phyloP scores from a whole-genome alignment of 441 rosid species.

The Hura crepitans region DNA sequence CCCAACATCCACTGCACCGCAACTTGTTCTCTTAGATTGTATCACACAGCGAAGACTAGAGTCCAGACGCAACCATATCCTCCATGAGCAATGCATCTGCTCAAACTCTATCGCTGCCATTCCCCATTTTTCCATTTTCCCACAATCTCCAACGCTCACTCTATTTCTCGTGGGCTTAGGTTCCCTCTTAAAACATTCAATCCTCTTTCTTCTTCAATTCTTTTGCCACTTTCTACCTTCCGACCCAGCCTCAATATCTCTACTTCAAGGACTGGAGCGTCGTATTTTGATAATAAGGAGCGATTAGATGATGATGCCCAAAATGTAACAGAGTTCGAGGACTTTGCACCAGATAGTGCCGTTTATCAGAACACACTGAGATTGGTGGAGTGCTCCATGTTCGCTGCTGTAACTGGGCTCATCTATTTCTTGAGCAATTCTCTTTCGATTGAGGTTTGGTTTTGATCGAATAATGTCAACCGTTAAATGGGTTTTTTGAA shows the following conservation, averaged over 20 bases:
- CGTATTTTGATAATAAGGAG: slow-evolving; percentile 24
- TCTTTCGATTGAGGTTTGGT: slow-evolving; percentile 69
- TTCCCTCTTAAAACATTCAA: neutral
- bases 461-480: neutral
- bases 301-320: slow-evolving; percentile 17
- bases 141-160: slow-evolving; percentile 20
- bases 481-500: neutral
- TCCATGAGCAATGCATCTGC: slow-evolving; percentile 35
- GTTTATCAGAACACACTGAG: slow-evolving; percentile 70
- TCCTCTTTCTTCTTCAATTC: neutral
- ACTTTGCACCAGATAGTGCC: slow-evolving; percentile 44
- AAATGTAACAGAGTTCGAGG: slow-evolving; percentile 28
- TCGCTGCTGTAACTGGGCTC: slow-evolving; percentile 79
- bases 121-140: slow-evolving; percentile 26
- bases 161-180: slow-evolving; percentile 16
- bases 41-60: neutral
- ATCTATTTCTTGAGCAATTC: slow-evolving; percentile 87
- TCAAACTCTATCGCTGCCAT: slow-evolving; percentile 25
- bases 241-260: slow-evolving; percentile 31
- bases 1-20: too few relatives aligned
- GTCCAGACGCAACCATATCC: neutral
- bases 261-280: slow-evolving; percentile 31
- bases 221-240: slow-evolving; percentile 25
- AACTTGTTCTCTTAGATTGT: too few relatives aligned
- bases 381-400: slow-evolving; percentile 87